phyloP scores from a whole-genome alignment of 1,139 yeast species.

The Blastobotrys indianensis region DNA sequence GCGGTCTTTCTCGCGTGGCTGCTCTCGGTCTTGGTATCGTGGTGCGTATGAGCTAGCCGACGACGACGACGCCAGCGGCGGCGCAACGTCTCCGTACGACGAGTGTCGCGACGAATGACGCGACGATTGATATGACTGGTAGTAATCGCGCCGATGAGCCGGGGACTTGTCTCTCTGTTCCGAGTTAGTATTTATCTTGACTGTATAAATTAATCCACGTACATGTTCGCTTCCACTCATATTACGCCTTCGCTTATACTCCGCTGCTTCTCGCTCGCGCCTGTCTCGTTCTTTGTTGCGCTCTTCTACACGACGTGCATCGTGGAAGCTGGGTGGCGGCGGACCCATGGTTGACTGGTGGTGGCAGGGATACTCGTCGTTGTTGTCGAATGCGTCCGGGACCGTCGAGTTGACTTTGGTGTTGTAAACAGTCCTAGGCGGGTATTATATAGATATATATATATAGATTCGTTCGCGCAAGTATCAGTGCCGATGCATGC shows the following conservation, averaged over 20 bases:
- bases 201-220: background rate
- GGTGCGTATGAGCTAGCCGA: background rate
- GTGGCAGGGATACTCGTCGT: background rate
- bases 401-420: constrained; percentile 6
- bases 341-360: constrained; percentile 1
- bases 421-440: background rate
- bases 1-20: background rate
- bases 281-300: constrained; percentile 28
- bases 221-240: constrained; percentile 10
- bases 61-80: constrained; percentile 1
- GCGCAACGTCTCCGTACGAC: constrained; percentile 2
- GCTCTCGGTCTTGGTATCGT: constrained; percentile 3
- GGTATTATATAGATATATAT: too few relatives aligned
- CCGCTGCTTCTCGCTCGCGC: constrained; percentile 30
- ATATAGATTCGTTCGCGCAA: too few relatives aligned
- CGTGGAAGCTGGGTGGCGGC: constrained; percentile 10
- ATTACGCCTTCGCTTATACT: constrained; percentile 28
- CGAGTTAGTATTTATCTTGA: background rate
- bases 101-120: constrained; percentile 10
- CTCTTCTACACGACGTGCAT: constrained; percentile 23
- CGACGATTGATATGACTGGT: constrained; percentile 6
- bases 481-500: too few relatives aligned
- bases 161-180: constrained; percentile 1
- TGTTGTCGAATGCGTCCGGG: constrained; percentile 1
- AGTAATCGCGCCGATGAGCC: constrained; percentile 7